A percentile compares a stretch with the other conserved stretches of the same genome.
phyloP scores from a whole-genome alignment of 2,329 filamentous ascomycete species.

The Colletotrichum graminicola region DNA sequence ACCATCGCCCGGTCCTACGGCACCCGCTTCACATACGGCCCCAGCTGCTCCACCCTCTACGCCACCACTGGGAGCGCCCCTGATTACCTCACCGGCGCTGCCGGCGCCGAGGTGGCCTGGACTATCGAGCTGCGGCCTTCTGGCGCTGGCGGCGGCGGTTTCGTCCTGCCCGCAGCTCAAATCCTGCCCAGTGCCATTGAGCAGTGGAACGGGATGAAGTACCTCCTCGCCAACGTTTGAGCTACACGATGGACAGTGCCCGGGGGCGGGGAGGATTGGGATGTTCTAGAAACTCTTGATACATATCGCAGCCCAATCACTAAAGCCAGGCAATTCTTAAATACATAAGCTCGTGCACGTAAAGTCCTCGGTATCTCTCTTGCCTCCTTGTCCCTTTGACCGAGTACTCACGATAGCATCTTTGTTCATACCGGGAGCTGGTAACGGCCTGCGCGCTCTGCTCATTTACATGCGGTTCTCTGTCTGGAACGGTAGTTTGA shows the following conservation, averaged over 20 bases:
- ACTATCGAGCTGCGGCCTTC: slow-evolving; percentile 54
- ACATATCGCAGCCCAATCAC: not conserved
- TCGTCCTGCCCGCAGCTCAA: slow-evolving; percentile 53
- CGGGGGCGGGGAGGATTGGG: too few species aligned
- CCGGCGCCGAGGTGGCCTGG: slow-evolving; percentile 53
- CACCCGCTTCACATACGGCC: slow-evolving; percentile 53
- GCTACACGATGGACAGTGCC: too few species aligned
- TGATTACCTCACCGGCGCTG: slow-evolving; percentile 47
- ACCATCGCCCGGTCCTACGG: slow-evolving; percentile 51
- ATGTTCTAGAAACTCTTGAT: not conserved
- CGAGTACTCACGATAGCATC: not conserved
- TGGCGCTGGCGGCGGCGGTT: slow-evolving; percentile 51
- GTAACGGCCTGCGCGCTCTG: too few species aligned
- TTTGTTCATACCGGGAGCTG: not conserved
- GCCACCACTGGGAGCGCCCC: slow-evolving; percentile 50
- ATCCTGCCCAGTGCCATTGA: slow-evolving; percentile 54
- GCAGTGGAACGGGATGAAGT: slow-evolving; percentile 53
- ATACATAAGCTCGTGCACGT: not conserved
- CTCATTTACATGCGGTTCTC: too few species aligned
- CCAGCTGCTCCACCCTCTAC: slow-evolving; percentile 55
- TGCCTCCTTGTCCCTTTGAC: too few species aligned
- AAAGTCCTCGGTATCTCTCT: too few species aligned
- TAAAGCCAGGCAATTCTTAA: not conserved
- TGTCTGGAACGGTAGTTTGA: not conserved
- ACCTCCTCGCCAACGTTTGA: slow-evolving; percentile 45